These are phyloP conservation scores for Saitoella complicata DNA, from an alignment of 805 yeast genomes.

Conservation along the genomic window DNA sequence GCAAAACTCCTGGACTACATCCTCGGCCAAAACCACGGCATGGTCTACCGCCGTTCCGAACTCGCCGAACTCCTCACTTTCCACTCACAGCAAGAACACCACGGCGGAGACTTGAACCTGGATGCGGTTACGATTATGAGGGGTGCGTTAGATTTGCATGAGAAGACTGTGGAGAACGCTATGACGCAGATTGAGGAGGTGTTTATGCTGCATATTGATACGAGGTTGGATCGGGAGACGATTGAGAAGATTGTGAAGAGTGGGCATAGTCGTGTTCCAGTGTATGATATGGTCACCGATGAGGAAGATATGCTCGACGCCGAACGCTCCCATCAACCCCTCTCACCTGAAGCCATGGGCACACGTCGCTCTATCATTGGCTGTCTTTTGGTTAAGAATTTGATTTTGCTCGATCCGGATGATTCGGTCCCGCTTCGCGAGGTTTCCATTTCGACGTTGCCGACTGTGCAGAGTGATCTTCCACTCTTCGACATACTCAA, in stretches of 20 bases:
- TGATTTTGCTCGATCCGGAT: not conserved
- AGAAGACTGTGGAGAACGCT: not conserved
- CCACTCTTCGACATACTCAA: not conserved
- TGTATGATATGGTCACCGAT: not conserved
- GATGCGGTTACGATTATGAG: slow-evolving; percentile 3
- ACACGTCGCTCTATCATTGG: not conserved
- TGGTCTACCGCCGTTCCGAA: not conserved
- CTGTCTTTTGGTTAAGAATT: not conserved
- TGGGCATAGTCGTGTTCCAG: slow-evolving; percentile 2
- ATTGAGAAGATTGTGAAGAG: not conserved
- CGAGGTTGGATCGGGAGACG: not conserved
- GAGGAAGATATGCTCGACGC: not conserved
- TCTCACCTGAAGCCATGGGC: not conserved
- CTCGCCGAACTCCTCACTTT: slow-evolving; percentile 1
- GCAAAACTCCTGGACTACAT: slow-evolving; percentile 1
- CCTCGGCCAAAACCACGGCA: slow-evolving; percentile 1
- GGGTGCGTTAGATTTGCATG: slow-evolving; percentile 2
- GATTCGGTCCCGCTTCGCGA: slow-evolving; percentile 1
- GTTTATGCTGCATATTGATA: not conserved
- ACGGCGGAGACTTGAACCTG: slow-evolving; percentile 1
- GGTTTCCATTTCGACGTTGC: not conserved
- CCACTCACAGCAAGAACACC: not conserved
- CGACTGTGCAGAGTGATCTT: not conserved
- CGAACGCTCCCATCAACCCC: not conserved
- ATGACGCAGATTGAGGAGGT: slow-evolving; percentile 1